phyloP scores from a whole-genome alignment of 2,329 filamentous ascomycete species.

The Fusarium decemcellulare region DNA sequence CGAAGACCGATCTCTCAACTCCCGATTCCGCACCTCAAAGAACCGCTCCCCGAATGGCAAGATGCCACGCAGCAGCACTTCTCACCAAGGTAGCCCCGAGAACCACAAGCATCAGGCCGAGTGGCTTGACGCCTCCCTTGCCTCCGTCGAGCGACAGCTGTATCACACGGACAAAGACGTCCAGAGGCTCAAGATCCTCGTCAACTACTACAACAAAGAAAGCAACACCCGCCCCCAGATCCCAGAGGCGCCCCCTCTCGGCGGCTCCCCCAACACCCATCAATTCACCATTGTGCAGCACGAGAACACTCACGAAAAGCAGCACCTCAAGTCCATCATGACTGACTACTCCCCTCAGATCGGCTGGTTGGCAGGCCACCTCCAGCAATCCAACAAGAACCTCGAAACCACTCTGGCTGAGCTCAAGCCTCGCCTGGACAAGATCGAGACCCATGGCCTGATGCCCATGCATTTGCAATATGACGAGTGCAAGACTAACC shows the following conservation, averaged over 20 bases:
- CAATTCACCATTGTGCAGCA: neutral
- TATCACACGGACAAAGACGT: too few relatives aligned
- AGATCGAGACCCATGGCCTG: neutral
- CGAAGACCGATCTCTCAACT: slow-evolving; percentile 12
- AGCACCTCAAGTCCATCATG: slow-evolving; percentile 10
- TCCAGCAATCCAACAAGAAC: neutral
- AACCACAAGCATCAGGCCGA: too few relatives aligned
- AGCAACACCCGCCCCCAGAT: neutral
- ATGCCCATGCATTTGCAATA: slow-evolving; percentile 12
- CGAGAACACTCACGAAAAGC: slow-evolving; percentile 12
- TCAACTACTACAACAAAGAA: too few relatives aligned
- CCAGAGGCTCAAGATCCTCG: too few relatives aligned
- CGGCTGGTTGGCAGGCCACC: neutral
- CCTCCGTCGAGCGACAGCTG: too few relatives aligned
- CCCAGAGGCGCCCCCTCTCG: neutral
- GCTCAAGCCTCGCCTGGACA: slow-evolving; percentile 6
- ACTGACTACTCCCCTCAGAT: slow-evolving; percentile 7
- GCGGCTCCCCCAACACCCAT: neutral
- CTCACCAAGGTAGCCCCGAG: neutral
- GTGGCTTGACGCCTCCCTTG: too few relatives aligned
- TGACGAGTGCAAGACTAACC: slow-evolving; percentile 10
- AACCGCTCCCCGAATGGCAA: neutral
- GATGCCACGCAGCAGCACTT: neutral
- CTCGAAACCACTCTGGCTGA: neutral
- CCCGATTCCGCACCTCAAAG: neutral